Percentiles rank a stretch among this genome's conserved stretches.
Conservation (phyloP, 179 eudicot species). For the Camellia oleifera region DNA sequence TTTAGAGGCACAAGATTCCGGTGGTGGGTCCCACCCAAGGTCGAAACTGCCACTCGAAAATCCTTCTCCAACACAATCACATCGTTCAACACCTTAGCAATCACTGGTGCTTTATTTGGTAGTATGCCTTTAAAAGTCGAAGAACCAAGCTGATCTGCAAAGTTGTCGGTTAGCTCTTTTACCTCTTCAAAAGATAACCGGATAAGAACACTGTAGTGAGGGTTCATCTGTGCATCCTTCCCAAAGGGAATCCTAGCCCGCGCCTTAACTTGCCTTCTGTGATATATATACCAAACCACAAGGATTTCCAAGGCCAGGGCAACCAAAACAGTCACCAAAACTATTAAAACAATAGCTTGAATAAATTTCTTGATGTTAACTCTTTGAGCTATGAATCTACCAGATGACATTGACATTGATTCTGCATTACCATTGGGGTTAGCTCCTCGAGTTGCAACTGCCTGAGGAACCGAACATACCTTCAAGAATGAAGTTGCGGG, state of each 20-base stretch:
- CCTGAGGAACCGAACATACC: constrained; percentile 60
- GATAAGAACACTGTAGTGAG: constrained; percentile 40
- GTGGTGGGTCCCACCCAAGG: constrained; percentile 53
- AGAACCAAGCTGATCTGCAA: constrained; percentile 41
- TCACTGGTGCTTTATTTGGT: constrained; percentile 34
- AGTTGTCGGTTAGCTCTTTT: constrained; percentile 44
- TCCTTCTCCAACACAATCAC: constrained; percentile 46
- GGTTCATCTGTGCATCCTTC: constrained; percentile 38
- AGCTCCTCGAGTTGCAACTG: constrained; percentile 47
- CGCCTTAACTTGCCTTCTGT: constrained; percentile 23
- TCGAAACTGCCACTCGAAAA: constrained; percentile 41
- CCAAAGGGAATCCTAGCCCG: constrained; percentile 33
- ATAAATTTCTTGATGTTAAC: constrained; percentile 24
- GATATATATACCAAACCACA: constrained; percentile 32
- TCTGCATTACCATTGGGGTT: constrained; percentile 23
- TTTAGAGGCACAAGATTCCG: constrained; percentile 44
- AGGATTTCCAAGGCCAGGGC: constrained; percentile 30
- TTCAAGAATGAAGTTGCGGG: constrained; percentile 52
- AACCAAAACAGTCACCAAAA: constrained; percentile 35
- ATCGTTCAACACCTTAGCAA: constrained; percentile 39
- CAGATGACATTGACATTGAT: constrained; percentile 16
- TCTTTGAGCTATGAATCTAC: constrained; percentile 15
- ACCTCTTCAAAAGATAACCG: constrained; percentile 47
- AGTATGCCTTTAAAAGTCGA: constrained; percentile 45
- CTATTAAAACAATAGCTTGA: constrained; percentile 37